Conservation (phyloP, 352 stramenopile genomes). For the Phytophthora crassamura region DNA sequence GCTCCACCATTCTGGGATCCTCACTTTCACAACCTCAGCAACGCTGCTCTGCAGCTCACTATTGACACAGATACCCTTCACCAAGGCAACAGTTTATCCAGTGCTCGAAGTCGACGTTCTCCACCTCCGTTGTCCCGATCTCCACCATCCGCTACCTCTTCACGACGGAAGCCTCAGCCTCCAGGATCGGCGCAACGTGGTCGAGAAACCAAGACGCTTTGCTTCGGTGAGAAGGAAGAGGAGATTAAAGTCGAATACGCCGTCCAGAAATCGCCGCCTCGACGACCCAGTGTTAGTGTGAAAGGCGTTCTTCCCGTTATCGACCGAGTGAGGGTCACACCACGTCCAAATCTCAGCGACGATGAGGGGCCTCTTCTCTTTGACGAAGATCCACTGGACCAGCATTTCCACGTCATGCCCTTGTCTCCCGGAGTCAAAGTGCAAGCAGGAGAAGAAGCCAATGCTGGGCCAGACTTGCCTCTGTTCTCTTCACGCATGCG, state of each 20-base stretch:
- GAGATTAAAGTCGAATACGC: constrained; percentile 33
- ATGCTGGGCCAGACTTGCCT: constrained; percentile 34
- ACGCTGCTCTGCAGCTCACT: constrained; percentile 15
- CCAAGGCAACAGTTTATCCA: constrained; percentile 1
- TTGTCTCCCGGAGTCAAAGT: constrained; percentile 46
- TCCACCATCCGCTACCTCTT: constrained; percentile 12
- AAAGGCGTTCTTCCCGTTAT: constrained; percentile 25
- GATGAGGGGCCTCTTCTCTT: constrained; percentile 7
- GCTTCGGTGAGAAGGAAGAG: constrained; percentile 27
- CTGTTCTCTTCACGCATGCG: constrained; percentile 35
- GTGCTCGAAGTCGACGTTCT: constrained; percentile 8
- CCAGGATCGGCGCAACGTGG: constrained; percentile 8
- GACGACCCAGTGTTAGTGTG: constrained; percentile 4
- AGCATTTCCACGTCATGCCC: constrained; percentile 40
- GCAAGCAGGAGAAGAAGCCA: constrained; percentile 28
- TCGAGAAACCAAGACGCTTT: not conserved
- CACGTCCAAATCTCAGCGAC: constrained; percentile 1
- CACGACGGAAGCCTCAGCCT: constrained; percentile 13
- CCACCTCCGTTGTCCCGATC: constrained; percentile 18
- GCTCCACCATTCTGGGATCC: not conserved
- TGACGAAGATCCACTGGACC: constrained; percentile 23
- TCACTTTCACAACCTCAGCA: not conserved
- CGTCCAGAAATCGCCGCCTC: constrained; percentile 8
- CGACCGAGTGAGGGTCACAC: not conserved
- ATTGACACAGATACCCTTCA: constrained; percentile 12